A percentile compares a stretch with the other conserved stretches of the same genome.
phyloP scores from a whole-genome alignment of 1,284 basidiomycete genomes.

The Waitea zeae region DNA sequence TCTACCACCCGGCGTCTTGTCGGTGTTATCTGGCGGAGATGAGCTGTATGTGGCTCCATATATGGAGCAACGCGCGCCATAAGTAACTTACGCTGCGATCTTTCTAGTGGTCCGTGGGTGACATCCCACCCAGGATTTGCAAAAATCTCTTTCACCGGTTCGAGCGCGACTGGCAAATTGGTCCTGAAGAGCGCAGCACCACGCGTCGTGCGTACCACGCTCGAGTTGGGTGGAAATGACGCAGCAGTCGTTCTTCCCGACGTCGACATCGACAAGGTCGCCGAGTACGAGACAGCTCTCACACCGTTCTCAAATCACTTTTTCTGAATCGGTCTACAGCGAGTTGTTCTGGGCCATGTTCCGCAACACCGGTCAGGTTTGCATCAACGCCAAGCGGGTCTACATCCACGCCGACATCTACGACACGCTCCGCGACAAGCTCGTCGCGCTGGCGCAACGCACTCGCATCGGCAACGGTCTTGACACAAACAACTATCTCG shows the following conservation, averaged over 20 bases:
- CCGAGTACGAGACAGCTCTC: slow-evolving; percentile 5
- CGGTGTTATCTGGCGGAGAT: slow-evolving; percentile 6
- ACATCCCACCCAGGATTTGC: slow-evolving; percentile 7
- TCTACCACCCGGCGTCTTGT: slow-evolving; percentile 8
- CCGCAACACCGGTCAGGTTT: slow-evolving; percentile 7
- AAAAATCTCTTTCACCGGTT: slow-evolving; percentile 8
- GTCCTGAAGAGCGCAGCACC: slow-evolving; percentile 6
- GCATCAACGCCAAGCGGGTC: slow-evolving; percentile 7
- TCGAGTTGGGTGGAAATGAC: slow-evolving; percentile 9
- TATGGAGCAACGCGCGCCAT: not conserved
- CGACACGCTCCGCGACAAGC: slow-evolving; percentile 7
- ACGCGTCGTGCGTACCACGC: slow-evolving; percentile 7
- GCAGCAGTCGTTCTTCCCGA: slow-evolving; percentile 8
- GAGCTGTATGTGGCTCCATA: slow-evolving; percentile 8
- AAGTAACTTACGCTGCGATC: not conserved
- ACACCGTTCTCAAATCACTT: not conserved
- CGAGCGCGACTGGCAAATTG: slow-evolving; percentile 5
- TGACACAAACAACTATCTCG: slow-evolving; percentile 6
- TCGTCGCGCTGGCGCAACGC: slow-evolving; percentile 6
- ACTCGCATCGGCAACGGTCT: slow-evolving; percentile 6
- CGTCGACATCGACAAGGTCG: slow-evolving; percentile 6
- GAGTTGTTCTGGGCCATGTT: slow-evolving; percentile 2
- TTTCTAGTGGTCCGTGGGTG: slow-evolving; percentile 7
- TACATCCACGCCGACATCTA: slow-evolving; percentile 7
- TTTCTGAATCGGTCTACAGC: not conserved